Percentiles rank a stretch among this genome's conserved stretches.
phyloP scores from a whole-genome alignment of 2,329 filamentous ascomycete species.

The Penicillium crustosum region DNA sequence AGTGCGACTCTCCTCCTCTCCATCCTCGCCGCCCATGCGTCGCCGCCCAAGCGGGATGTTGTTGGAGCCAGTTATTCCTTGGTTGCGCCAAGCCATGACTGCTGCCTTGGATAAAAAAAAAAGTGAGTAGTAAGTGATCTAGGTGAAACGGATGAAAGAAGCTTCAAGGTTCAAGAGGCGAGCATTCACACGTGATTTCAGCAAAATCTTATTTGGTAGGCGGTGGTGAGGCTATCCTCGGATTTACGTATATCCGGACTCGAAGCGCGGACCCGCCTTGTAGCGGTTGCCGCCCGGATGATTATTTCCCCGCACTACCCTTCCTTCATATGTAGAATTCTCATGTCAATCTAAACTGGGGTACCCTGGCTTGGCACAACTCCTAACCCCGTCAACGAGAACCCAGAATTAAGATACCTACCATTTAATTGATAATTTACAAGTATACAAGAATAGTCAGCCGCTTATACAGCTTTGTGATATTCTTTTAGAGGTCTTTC shows the following conservation, averaged over 20 bases:
- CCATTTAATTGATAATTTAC: no score
- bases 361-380: no score
- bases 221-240: neutral
- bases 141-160: constrained; percentile 10
- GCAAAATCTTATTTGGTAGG: neutral
- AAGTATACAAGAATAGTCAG: no score
- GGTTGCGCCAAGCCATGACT: constrained; percentile 63
- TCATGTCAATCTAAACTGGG: no score
- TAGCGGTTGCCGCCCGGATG: neutral
- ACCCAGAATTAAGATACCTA: no score
- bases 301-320: neutral
- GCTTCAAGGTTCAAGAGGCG: neutral
- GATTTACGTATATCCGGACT: neutral
- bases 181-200: neutral
- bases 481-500: no score
- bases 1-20: constrained; percentile 47
- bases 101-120: constrained; percentile 14
- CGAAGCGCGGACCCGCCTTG: no score
- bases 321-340: no score
- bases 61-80: constrained; percentile 95
- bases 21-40: constrained; percentile 71
- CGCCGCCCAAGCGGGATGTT: constrained; percentile 90
- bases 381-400: no score
- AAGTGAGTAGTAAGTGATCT: constrained; percentile 13
- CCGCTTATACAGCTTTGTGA: no score